Evolutionary conservation across 148 eudicot species (phyloP).

Genomic region (Cornus kousa): DNA sequence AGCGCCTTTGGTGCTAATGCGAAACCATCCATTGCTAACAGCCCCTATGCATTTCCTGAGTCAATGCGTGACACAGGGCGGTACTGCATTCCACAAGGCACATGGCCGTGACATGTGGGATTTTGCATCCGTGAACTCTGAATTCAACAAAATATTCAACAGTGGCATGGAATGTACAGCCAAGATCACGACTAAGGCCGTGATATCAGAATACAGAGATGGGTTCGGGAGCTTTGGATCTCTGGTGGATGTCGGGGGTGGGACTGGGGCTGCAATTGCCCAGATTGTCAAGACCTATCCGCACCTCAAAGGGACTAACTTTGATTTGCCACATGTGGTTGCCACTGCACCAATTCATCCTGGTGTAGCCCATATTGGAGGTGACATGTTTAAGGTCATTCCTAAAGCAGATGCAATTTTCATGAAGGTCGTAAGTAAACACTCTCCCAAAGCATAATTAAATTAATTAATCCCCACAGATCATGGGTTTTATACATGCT

Average conservation of each 20-base stretch:
- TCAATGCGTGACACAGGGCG: neutral
- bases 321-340: constrained; percentile 55
- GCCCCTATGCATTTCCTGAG: neutral
- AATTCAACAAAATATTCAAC: constrained; percentile 12
- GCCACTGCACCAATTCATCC: constrained; percentile 30
- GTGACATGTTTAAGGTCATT: constrained; percentile 45
- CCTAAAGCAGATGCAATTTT: constrained; percentile 49
- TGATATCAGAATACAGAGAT: constrained; percentile 31
- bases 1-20: neutral
- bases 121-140: neutral
- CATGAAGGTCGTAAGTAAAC: constrained; percentile 14
- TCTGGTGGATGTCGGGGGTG: constrained; percentile 59
- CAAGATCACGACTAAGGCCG: constrained; percentile 20
- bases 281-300: neutral
- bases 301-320: constrained; percentile 51
- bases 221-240: constrained; percentile 27
- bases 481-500: too few relatives aligned
- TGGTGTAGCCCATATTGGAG: constrained; percentile 51
- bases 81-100: too few relatives aligned
- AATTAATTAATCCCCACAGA: too few relatives aligned
- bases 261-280: constrained; percentile 32
- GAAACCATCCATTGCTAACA: neutral
- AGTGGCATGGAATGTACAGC: constrained; percentile 38
- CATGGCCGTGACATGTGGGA: neutral
- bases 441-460: too few relatives aligned